Conservation (phyloP, 2,329 filamentous ascomycete genomes). For the Scleromitrula shiraiana region DNA sequence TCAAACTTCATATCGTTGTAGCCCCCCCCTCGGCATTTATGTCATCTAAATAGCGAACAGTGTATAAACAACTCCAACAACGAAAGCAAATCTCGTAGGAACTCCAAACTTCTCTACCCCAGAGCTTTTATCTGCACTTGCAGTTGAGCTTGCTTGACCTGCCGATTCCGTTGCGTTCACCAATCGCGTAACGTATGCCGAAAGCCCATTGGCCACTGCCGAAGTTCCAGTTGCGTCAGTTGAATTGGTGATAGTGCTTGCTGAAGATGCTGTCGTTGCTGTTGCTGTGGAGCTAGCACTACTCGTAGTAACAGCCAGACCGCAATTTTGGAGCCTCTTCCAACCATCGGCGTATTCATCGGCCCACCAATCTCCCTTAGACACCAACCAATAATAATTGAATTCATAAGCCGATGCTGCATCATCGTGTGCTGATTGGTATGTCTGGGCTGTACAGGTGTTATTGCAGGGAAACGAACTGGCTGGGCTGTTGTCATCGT, state of each 20-base stretch:
- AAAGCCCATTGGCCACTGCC: background rate
- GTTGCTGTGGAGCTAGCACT: background rate
- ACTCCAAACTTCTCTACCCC: too few relatives aligned
- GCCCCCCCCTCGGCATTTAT: too few relatives aligned
- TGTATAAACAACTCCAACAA: too few relatives aligned
- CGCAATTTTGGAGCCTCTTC: constrained; percentile 14
- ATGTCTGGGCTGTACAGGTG: constrained; percentile 25
- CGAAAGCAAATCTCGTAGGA: too few relatives aligned
- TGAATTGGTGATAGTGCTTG: background rate
- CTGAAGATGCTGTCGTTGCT: too few relatives aligned
- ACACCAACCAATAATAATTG: constrained; percentile 19
- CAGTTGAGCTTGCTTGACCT: background rate
- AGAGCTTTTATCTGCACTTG: too few relatives aligned
- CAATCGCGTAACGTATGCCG: too few relatives aligned
- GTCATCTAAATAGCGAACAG: too few relatives aligned
- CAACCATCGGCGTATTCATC: constrained; percentile 23
- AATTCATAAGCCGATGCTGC: constrained; percentile 26
- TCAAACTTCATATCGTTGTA: too few relatives aligned
- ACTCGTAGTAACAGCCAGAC: background rate
- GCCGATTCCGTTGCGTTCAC: background rate
- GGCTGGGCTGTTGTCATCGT: background rate
- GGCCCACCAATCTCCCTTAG: constrained; percentile 23
- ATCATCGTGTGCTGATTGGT: constrained; percentile 24
- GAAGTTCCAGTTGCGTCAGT: background rate
- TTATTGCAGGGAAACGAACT: constrained; percentile 22